A percentile compares a stretch with the other conserved stretches of the same genome.
Conservation (phyloP, 2,329 filamentous ascomycete species). For the Phaeosphaeriaceae sp. region DNA sequence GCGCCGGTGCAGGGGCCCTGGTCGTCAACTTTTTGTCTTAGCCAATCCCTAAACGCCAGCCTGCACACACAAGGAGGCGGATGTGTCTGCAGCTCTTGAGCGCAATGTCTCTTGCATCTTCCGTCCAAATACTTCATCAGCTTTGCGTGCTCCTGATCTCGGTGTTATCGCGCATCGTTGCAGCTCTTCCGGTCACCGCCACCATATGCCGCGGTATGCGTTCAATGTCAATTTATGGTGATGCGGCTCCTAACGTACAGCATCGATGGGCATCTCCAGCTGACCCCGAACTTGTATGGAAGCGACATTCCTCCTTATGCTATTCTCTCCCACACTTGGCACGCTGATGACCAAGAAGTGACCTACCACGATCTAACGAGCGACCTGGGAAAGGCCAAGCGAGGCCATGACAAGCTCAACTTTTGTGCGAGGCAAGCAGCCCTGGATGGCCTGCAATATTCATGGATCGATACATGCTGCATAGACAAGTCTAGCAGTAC, state of each 20-base stretch:
- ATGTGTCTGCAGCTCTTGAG: no score
- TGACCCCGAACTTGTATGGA: neutral
- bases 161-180: no score
- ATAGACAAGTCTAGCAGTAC: conserved; percentile 6
- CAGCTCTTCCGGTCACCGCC: no score
- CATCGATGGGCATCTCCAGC: neutral
- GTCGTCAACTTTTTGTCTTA: neutral
- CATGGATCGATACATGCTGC: conserved; percentile 9
- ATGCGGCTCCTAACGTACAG: neutral
- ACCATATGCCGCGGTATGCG: no score
- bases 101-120: no score
- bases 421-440: conserved; percentile 9
- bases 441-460: conserved; percentile 1
- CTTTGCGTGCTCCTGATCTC: no score
- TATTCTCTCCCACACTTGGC: conserved; percentile 12
- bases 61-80: neutral
- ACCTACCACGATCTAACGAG: conserved; percentile 7
- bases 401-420: conserved; percentile 9
- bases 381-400: neutral
- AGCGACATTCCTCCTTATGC: conserved; percentile 10
- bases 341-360: conserved; percentile 1
- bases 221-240: neutral
- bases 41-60: neutral
- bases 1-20: neutral
- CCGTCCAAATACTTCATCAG: no score